Base-by-base conservation (phyloP, 2,329 filamentous ascomycete genomes). In the Colletotrichum costaricense region DNA sequence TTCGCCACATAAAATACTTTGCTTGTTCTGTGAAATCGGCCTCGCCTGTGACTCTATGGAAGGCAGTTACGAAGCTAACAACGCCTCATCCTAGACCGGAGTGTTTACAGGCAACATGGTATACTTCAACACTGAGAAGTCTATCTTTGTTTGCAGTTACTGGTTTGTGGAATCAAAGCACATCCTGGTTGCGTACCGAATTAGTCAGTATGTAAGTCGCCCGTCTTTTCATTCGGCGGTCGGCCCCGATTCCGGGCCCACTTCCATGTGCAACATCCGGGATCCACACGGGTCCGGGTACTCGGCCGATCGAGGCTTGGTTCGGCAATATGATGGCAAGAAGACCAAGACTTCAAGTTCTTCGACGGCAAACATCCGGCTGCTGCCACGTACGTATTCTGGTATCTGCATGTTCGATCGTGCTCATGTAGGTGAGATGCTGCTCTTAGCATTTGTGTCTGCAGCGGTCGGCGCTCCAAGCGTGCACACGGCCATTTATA, bases 1-100 rank as follows among this genome's bases (percentile, higher is more conserved):
- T 71, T 73, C 67, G 52, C 71, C 62, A 38, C 38, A 63, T 6
- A 7, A 19, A 49, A n/a, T 19, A 38, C 1, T 30, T 16, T 24
- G 11, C 12, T 2, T 26, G 1, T 3, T 6, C 19, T 5, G 49
- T 54, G 24, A 6, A 8, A 33, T 8, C 30, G 30, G 30, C 30
- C 30, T 4, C 9, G 30, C 30, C 8, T 30, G 8, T 33, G 30
- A 33, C 30, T 30, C 8, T 33, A 11, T 33, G 30, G 30, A 33
- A 1, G 30, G 8, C 8, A 33, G 30, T 9, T 8, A 11, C 3
- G 9, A 11, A 33, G 30, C 9, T 33, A 1, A 33, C 9, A 33
- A 11, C 30, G 30, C 0, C 9, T 33, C 30, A 33, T 33, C 30
- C 4, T 11, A 33, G 9, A 33, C 30, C 2, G 30, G 30, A 33